phyloP scores from a whole-genome alignment of 1,284 basidiomycete genomes.

The Porogramme epimiltina region DNA sequence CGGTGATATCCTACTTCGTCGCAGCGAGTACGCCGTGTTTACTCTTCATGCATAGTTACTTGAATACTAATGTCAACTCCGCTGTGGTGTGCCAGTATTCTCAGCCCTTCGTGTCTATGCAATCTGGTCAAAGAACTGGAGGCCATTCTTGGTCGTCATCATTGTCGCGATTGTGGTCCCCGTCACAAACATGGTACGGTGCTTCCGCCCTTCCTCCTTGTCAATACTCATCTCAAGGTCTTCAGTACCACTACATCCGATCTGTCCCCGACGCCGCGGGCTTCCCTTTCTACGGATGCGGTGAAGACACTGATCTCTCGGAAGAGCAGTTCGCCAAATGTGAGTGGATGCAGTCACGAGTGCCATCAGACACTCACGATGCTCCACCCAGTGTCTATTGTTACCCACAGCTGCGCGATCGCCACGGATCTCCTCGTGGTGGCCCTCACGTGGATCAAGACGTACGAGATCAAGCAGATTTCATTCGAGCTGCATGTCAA shows the following conservation, averaged over 20 bases:
- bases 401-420: constrained; percentile 12
- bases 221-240: not conserved
- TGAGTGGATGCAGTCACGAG: not conserved
- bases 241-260: constrained; percentile 13
- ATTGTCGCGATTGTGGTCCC: constrained; percentile 16
- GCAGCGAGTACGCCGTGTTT: constrained; percentile 14
- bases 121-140: constrained; percentile 19
- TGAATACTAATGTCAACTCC: no score
- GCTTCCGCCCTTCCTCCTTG: no score
- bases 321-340: constrained; percentile 6
- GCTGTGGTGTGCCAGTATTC: constrained; percentile 9
- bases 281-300: constrained; percentile 13
- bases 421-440: constrained; percentile 17
- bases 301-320: constrained; percentile 1
- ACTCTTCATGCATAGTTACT: not conserved
- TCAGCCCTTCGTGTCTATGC: constrained; percentile 24
- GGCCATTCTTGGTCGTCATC: constrained; percentile 9
- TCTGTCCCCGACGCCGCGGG: constrained; percentile 7
- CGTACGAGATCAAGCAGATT: constrained; percentile 13
- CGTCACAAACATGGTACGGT: constrained; percentile 16
- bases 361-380: not conserved
- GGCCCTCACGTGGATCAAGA: constrained; percentile 17
- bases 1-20: constrained; percentile 9
- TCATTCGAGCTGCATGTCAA: not conserved
- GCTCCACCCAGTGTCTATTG: constrained; percentile 3